phyloP scores from a whole-genome alignment of 352 stramenopile species.

The Phytophthora cactorum region DNA sequence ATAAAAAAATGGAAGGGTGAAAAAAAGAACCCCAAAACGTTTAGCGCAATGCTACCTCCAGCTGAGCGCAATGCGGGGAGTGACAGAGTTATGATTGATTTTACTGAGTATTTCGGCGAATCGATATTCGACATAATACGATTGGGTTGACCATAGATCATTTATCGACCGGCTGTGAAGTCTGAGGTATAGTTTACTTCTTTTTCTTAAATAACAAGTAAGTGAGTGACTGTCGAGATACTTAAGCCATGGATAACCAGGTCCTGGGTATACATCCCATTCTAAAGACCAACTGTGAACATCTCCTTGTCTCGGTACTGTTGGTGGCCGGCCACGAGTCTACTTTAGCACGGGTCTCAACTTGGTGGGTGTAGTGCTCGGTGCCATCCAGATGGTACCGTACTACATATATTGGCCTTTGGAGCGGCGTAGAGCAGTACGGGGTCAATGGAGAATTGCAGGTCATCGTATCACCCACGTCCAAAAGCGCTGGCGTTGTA shows the following conservation, averaged over 20 bases:
- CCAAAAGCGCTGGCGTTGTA: conserved; percentile 7
- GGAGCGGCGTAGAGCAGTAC: background rate
- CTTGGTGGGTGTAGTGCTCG: conserved; percentile 39
- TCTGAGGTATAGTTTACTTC: no score
- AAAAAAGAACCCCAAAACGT: background rate
- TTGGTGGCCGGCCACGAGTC: conserved; percentile 48
- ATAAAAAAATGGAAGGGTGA: background rate
- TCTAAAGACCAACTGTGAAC: no score
- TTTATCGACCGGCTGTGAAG: no score
- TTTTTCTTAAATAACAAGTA: no score
- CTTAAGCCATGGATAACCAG: no score
- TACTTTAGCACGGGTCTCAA: conserved; percentile 51
- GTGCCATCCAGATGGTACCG: conserved; percentile 46
- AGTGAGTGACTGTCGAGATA: no score
- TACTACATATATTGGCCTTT: conserved; percentile 49
- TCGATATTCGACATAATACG: background rate
- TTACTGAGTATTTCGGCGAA: background rate
- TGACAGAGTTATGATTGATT: background rate
- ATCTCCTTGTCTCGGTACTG: conserved; percentile 25
- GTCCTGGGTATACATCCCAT: no score
- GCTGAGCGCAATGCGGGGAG: background rate
- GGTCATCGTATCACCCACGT: conserved; percentile 1
- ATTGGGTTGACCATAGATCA: background rate
- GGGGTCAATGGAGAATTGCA: conserved; percentile 3
- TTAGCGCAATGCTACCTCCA: background rate